Evolutionary conservation across 768 basidiomycete species (phyloP).

Genomic region (Russula sp.): DNA sequence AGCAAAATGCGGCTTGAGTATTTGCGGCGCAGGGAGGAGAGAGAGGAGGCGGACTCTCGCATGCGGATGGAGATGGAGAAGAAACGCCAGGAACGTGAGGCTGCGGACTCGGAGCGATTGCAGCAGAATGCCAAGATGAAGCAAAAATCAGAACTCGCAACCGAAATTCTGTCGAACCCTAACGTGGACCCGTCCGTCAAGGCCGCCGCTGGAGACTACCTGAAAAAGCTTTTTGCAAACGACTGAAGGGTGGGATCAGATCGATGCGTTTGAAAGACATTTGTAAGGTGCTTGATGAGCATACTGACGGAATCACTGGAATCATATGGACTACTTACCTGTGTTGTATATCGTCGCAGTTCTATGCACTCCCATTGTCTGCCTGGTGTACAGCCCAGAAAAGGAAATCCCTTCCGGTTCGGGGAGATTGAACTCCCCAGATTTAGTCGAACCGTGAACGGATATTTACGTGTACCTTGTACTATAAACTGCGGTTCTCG

Average conservation of each 20-base stretch:
- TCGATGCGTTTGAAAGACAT: background rate
- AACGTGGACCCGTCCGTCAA: constrained; percentile 52
- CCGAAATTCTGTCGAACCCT: constrained; percentile 56
- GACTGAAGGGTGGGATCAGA: constrained; percentile 26
- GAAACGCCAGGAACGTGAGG: constrained; percentile 47
- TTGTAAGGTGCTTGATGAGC: background rate
- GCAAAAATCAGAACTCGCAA: constrained; percentile 59
- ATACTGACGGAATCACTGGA: constrained; percentile 11
- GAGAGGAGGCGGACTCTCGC: constrained; percentile 54
- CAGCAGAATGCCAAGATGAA: constrained; percentile 46
- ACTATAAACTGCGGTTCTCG: background rate
- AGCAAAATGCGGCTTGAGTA: constrained; percentile 66
- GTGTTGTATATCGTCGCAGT: background rate
- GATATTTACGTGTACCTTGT: background rate
- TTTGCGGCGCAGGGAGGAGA: constrained; percentile 56
- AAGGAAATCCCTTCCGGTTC: background rate
- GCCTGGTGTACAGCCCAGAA: background rate
- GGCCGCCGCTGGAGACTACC: constrained; percentile 61
- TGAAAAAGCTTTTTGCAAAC: constrained; percentile 54
- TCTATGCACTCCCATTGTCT: constrained; percentile 2
- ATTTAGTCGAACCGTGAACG: background rate
- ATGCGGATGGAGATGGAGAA: constrained; percentile 48
- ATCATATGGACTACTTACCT: constrained; percentile 5
- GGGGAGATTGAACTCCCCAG: background rate
- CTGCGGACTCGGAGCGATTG: constrained; percentile 46